These are phyloP conservation scores for Waltergamsia citrina DNA, from an alignment of 2,329 filamentous ascomycete genomes.

Conservation along the genomic window DNA sequence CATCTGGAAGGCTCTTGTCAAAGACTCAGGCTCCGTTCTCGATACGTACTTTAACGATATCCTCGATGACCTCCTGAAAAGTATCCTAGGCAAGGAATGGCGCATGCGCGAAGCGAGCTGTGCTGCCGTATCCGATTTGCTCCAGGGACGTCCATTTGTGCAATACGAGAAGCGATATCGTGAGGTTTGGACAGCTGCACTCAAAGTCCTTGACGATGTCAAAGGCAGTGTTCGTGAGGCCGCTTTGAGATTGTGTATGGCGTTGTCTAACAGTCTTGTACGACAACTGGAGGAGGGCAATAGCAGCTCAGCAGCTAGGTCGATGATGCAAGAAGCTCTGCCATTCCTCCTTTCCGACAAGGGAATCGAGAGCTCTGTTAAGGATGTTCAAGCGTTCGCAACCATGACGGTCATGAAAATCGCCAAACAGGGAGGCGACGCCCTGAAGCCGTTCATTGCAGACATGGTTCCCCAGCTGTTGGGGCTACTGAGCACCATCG, in stretches of 20 bases:
- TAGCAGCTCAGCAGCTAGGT: conserved; percentile 54
- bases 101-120: conserved; percentile 87
- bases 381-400: conserved; percentile 80
- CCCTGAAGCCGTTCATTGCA: conserved; percentile 71
- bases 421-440: conserved; percentile 77
- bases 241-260: conserved; percentile 73
- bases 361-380: conserved; percentile 77
- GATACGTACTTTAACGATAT: conserved; percentile 81
- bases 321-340: conserved; percentile 78
- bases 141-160: conserved; percentile 67
- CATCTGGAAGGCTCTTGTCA: conserved; percentile 94
- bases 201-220: conserved; percentile 93
- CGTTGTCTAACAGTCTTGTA: conserved; percentile 75
- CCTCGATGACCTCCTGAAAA: conserved; percentile 76
- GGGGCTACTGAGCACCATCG: conserved; percentile 74
- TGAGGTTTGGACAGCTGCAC: conserved; percentile 74
- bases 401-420: conserved; percentile 79
- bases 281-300: conserved; percentile 76
- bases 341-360: conserved; percentile 86
- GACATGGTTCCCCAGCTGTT: conserved; percentile 75
- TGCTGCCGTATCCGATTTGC: conserved; percentile 76
- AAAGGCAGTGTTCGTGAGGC: conserved; percentile 80
- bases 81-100: conserved; percentile 87
- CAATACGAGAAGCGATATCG: conserved; percentile 79
- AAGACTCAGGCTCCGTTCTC: conserved; percentile 69